Conservation (phyloP, 192 early-diverging fungal genomes). For the Podila verticillata region DNA sequence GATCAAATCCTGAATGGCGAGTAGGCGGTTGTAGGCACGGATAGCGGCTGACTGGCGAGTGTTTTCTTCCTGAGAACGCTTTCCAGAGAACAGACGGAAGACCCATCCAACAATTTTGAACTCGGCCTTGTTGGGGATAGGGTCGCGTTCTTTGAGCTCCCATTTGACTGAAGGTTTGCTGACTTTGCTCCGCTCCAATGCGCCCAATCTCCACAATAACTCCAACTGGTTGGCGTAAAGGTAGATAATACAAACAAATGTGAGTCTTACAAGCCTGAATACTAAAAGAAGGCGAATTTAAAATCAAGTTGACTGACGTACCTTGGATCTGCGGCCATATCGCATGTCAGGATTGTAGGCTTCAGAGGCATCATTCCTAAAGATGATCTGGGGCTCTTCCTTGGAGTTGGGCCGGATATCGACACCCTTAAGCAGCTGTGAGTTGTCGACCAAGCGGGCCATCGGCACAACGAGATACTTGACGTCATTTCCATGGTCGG, state of each 20-base stretch:
- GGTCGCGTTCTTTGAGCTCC: conserved; percentile 59
- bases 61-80: conserved; percentile 66
- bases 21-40: conserved; percentile 66
- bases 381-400: conserved; percentile 72
- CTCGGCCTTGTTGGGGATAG: conserved; percentile 56
- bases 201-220: conserved; percentile 65
- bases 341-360: conserved; percentile 68
- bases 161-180: conserved; percentile 64
- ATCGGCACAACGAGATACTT: conserved; percentile 73
- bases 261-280: not conserved
- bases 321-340: conserved; percentile 73
- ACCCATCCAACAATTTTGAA: conserved; percentile 69
- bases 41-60: conserved; percentile 65
- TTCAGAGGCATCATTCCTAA: conserved; percentile 64
- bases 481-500: conserved; percentile 53
- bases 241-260: not conserved
- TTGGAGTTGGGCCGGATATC: conserved; percentile 65
- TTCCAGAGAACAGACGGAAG: conserved; percentile 68
- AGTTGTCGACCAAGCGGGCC: conserved; percentile 67
- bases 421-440: conserved; percentile 56
- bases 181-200: conserved; percentile 56
- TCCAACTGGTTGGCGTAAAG: conserved; percentile 53
- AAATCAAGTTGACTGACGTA: conserved; percentile 10
- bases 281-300: not conserved
- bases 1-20: conserved; percentile 69